These are phyloP conservation scores for Musa balbisiana DNA, from an alignment of 202 grass and related monocot species.

Conservation along the genomic window DNA sequence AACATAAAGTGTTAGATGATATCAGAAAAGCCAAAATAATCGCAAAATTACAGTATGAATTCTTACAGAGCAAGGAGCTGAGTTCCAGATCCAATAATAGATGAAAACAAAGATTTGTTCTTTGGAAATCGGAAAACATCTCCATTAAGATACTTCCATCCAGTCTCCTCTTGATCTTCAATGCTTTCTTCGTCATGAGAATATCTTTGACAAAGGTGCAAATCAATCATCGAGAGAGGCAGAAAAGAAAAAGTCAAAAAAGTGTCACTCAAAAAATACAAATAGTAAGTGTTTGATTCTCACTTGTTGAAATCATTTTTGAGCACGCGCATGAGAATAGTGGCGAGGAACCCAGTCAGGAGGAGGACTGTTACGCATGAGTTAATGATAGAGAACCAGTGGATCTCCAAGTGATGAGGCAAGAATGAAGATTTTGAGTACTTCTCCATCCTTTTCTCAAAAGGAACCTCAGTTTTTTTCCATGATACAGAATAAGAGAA, in stretches of 20 bases:
- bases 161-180: conserved; percentile 83
- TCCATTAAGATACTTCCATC: conserved; percentile 94
- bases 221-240: conserved; percentile 3
- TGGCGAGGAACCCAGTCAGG: conserved; percentile 79
- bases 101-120: conserved; percentile 71
- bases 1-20: conserved; percentile 26
- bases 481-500: conserved; percentile 87
- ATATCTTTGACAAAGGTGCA: conserved; percentile 43
- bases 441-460: conserved; percentile 85
- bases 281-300: conserved; percentile 8
- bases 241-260: conserved; percentile 2
- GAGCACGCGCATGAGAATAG: conserved; percentile 86
- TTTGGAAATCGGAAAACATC: conserved; percentile 64
- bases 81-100: conserved; percentile 81
- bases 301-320: conserved; percentile 95
- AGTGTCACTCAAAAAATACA: neutral
- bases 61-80: conserved; percentile 92
- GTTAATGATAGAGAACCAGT: conserved; percentile 96
- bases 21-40: conserved; percentile 17
- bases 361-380: conserved; percentile 82
- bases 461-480: conserved; percentile 68
- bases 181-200: conserved; percentile 71
- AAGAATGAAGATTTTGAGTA: conserved; percentile 76
- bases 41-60: neutral
- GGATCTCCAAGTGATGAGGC: conserved; percentile 91